A percentile compares a stretch with the other conserved stretches of the same genome.
Evolutionary conservation across 75 land plant species (phyloP).

Genomic region (Ceratopteris richardii): DNA sequence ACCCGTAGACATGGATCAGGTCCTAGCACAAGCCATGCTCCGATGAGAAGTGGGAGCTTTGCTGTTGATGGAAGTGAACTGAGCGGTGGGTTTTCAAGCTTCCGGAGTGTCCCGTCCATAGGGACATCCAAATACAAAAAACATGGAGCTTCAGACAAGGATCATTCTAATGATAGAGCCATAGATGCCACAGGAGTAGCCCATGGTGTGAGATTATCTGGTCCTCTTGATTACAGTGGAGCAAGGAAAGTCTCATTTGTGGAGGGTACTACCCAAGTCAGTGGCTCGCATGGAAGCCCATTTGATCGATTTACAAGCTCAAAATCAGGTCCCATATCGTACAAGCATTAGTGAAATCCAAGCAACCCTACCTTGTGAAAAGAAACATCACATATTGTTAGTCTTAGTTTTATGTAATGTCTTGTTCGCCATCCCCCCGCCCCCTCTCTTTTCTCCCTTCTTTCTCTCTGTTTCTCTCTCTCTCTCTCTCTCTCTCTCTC

Average conservation of each 20-base stretch:
- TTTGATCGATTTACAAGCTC: slow-evolving; percentile 59
- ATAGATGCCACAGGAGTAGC: too few species aligned
- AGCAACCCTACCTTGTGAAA: too few species aligned
- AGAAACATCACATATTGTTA: too few species aligned
- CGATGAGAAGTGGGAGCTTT: not conserved
- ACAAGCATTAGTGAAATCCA: slow-evolving; percentile 13
- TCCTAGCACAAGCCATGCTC: not conserved
- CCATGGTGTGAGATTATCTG: slow-evolving; percentile 48
- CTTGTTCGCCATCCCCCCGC: too few species aligned
- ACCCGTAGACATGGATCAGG: slow-evolving; percentile 50
- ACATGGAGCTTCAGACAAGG: not conserved
- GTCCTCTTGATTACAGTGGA: slow-evolving; percentile 76
- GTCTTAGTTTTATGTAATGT: too few species aligned
- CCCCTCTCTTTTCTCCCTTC: too few species aligned
- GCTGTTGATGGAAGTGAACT: not conserved
- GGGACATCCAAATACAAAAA: not conserved
- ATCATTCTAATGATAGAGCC: not conserved
- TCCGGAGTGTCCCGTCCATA: slow-evolving; percentile 6
- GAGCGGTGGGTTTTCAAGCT: slow-evolving; percentile 1
- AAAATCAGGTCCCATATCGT: slow-evolving; percentile 62
- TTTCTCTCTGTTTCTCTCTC: too few species aligned
- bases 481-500: too few species aligned
- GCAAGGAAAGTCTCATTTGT: slow-evolving; percentile 55
- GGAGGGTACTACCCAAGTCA: slow-evolving; percentile 45
- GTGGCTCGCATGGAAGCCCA: slow-evolving; percentile 46